Evolutionary conservation across 2,329 filamentous ascomycete species (phyloP).

Genomic region (Hypomyces perniciosus): DNA sequence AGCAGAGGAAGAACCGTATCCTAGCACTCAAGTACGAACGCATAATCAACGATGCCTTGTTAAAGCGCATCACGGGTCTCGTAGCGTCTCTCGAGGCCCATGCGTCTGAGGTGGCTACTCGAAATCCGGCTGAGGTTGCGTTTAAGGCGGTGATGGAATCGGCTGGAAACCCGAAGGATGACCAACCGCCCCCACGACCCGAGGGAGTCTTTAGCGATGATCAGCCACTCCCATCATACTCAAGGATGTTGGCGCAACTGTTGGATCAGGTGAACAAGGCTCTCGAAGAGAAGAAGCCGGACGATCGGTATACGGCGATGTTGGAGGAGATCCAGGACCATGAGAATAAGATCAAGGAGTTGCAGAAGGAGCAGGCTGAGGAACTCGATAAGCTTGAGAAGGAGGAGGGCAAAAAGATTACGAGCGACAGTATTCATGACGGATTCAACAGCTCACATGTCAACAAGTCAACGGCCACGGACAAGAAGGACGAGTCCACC

Average conservation of each 20-base stretch:
- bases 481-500: conserved; percentile 43
- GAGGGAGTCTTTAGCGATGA: conserved; percentile 72
- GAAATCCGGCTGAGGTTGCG: conserved; percentile 71
- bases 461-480: conserved; percentile 49
- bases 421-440: conserved; percentile 80
- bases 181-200: conserved; percentile 67
- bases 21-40: conserved; percentile 88
- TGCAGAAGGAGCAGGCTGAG: conserved; percentile 67
- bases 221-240: conserved; percentile 74
- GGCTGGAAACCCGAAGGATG: conserved; percentile 64
- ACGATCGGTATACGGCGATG: conserved; percentile 67
- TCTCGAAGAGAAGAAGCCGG: conserved; percentile 68
- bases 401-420: conserved; percentile 84
- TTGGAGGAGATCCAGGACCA: conserved; percentile 72
- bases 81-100: conserved; percentile 69
- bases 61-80: conserved; percentile 75
- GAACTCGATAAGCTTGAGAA: conserved; percentile 79
- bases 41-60: conserved; percentile 84
- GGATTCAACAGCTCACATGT: conserved; percentile 88
- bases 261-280: conserved; percentile 87
- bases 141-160: conserved; percentile 87
- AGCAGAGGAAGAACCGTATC: conserved; percentile 81
- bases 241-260: conserved; percentile 96
- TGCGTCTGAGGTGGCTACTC: conserved; percentile 58
- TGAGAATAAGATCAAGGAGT: conserved; percentile 65